Percentiles rank a stretch among this genome's conserved stretches.
These are phyloP conservation scores for Wallacemonas rigidus DNA, from an alignment of 208 protist genomes.

Conservation along the genomic window DNA sequence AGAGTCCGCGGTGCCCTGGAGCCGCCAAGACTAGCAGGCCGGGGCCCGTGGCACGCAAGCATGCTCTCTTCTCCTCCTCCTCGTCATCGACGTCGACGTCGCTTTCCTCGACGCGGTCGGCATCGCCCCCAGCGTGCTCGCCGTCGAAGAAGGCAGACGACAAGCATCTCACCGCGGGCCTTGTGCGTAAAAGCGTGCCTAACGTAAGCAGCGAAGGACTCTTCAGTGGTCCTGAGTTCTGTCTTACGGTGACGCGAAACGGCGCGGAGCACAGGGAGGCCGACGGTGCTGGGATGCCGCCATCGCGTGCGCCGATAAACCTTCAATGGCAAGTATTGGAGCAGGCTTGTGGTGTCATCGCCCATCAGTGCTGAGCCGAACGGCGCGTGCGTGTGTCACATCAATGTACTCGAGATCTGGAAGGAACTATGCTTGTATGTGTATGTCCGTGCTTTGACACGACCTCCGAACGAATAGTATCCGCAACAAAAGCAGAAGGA, in stretches of 20 bases:
- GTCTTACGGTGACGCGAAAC: background rate
- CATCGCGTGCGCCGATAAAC: background rate
- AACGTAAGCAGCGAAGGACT: conserved; percentile 1
- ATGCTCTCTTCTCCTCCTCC: conserved; percentile 1
- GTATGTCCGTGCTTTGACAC: conserved; percentile 5
- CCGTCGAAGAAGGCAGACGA: background rate
- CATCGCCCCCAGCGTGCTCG: background rate
- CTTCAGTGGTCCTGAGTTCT: conserved; percentile 10
- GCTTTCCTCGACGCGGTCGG: background rate
- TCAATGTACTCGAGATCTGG: no score
- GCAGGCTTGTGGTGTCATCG: conserved; percentile 19
- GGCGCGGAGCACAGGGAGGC: background rate
- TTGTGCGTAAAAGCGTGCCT: background rate
- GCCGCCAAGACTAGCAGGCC: no score
- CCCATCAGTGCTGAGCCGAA: conserved; percentile 13
- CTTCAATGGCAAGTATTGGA: conserved; percentile 33
- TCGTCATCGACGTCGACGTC: background rate
- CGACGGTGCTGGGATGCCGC: no score
- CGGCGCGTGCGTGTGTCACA: no score
- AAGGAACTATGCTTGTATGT: background rate
- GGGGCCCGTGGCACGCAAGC: background rate
- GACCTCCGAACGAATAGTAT: no score
- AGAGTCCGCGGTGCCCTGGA: no score
- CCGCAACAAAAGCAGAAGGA: no score
- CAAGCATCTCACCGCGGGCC: background rate